phyloP scores from a whole-genome alignment of 1,284 basidiomycete species.

The Bondarzewia mesenterica region DNA sequence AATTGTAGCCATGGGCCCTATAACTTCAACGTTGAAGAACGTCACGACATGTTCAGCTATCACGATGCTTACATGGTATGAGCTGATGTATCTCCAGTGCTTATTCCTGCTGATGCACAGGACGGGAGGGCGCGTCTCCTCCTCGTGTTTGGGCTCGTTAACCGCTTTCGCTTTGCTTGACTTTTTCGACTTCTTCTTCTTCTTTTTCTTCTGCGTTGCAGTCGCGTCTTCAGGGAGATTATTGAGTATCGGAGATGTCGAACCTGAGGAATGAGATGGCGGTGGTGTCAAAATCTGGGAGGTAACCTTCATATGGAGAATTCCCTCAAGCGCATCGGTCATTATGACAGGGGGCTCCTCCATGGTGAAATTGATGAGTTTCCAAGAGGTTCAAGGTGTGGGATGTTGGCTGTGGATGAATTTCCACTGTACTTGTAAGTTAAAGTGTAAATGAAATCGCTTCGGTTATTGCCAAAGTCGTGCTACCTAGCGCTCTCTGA shows the following conservation, averaged over 20 bases:
- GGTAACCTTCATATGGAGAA: background rate
- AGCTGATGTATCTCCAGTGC: slow-evolving; percentile 82
- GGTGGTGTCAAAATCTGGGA: background rate
- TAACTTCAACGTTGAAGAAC: background rate
- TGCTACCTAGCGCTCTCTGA: too few relatives aligned
- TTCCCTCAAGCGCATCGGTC: background rate
- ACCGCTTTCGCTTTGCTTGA: slow-evolving; percentile 36
- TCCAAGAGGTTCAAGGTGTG: too few relatives aligned
- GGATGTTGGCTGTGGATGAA: too few relatives aligned
- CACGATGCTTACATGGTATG: slow-evolving; percentile 65
- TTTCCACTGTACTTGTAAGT: too few relatives aligned
- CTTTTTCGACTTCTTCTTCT: slow-evolving; percentile 74
- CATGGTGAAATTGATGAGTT: too few relatives aligned
- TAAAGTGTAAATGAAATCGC: too few relatives aligned
- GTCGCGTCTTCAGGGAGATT: background rate
- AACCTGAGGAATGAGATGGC: background rate
- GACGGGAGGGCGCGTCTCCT: slow-evolving; percentile 40
- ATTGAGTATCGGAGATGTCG: background rate
- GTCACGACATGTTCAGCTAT: too few relatives aligned
- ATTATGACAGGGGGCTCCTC: background rate
- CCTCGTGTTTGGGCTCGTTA: slow-evolving; percentile 20
- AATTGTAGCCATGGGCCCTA: slow-evolving; percentile 83
- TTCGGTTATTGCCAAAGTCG: too few relatives aligned
- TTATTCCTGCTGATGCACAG: slow-evolving; percentile 80
- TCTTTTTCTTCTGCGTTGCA: slow-evolving; percentile 12